Conservation (phyloP, 495 filamentous ascomycete species). For the Penicillium macrosclerotiorum region DNA sequence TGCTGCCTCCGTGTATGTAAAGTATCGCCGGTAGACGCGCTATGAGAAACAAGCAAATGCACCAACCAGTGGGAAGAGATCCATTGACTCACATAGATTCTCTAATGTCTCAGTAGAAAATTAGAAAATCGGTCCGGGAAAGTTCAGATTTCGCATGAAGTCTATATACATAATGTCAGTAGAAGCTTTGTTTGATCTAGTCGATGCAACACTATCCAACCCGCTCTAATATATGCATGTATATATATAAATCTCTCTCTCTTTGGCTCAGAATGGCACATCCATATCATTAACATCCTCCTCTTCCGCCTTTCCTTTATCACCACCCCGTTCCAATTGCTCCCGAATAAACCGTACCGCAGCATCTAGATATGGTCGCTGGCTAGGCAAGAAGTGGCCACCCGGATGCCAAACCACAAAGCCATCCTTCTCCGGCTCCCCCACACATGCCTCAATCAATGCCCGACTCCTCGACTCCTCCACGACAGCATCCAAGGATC, state of each 20-base stretch:
- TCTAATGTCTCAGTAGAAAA: too few species aligned
- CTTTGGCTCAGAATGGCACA: constrained; percentile 52
- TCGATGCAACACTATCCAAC: background rate
- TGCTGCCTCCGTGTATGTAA: constrained; percentile 34
- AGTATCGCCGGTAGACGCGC: constrained; percentile 34
- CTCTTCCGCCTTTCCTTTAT: constrained; percentile 37
- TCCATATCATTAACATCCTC: constrained; percentile 65
- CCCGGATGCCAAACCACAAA: constrained; percentile 82
- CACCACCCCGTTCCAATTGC: constrained; percentile 37
- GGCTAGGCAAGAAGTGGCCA: constrained; percentile 86
- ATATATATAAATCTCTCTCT: constrained; percentile 4
- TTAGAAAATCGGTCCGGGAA: too few species aligned
- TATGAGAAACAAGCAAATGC: too few species aligned
- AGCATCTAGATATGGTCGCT: constrained; percentile 73
- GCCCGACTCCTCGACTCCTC: constrained; percentile 66
- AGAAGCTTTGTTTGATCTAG: constrained; percentile 16
- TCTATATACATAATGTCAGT: constrained; percentile 7
- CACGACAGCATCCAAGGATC: constrained; percentile 85
- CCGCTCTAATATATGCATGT: background rate
- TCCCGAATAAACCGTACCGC: constrained; percentile 73
- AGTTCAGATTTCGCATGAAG: too few species aligned
- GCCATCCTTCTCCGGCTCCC: constrained; percentile 48
- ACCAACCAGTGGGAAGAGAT: background rate
- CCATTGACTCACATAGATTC: background rate
- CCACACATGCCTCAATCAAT: constrained; percentile 65